Base-by-base conservation (phyloP, 2,329 filamentous ascomycete genomes). In the Hymenoscyphus infarciens region DNA sequence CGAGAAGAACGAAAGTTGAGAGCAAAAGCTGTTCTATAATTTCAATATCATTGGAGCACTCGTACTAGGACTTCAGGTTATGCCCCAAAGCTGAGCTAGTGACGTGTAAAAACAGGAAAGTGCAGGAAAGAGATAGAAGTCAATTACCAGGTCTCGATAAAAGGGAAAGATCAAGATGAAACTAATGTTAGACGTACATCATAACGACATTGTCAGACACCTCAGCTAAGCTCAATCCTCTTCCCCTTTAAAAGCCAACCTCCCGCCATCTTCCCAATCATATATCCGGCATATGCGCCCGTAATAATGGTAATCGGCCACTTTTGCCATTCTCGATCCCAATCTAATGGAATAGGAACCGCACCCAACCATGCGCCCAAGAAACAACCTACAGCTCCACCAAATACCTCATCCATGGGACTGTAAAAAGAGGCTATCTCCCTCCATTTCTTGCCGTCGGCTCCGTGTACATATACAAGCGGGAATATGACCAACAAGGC, bases 251-350 rank as follows among this genome's bases (percentile, higher is more conserved):
- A 64, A 15, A 68, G 38, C 61, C 64, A 70, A 1, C 67, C 83
- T 0, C 87, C 87, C 19, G 86, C 67, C 61, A 85, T 71, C 73
- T 89, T 88, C 1, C 92, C 92, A 13, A 91, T 68, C 1, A 85
- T 81, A 75, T 90, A 92, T 1, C 95, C 95, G 5, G 85, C 77
- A 76, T 96, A 98, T 19, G 90, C 82, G 2, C 95, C 95, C 1
- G 85, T 87, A 4, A 98, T 77, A 63, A 99, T 90, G 0, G 95
- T 99, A 56, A 98, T 88, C 0, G 95, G 95, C 90, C 94, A 99
- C 75, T 89, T 91, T 83, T 99, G 95, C 95, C 95, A 99, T 70
- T 96, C 92, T n/a, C 95, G 87, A 75, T 99, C 95, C 94, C 94
- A 98, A 75, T 99, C 95, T 68, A 99, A 80, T 1, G 95, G 95